Percentiles rank a stretch among this genome's conserved stretches.
These are phyloP conservation scores for Fusarium graminum DNA, from an alignment of 2,329 filamentous ascomycete species.

Conservation along the genomic window DNA sequence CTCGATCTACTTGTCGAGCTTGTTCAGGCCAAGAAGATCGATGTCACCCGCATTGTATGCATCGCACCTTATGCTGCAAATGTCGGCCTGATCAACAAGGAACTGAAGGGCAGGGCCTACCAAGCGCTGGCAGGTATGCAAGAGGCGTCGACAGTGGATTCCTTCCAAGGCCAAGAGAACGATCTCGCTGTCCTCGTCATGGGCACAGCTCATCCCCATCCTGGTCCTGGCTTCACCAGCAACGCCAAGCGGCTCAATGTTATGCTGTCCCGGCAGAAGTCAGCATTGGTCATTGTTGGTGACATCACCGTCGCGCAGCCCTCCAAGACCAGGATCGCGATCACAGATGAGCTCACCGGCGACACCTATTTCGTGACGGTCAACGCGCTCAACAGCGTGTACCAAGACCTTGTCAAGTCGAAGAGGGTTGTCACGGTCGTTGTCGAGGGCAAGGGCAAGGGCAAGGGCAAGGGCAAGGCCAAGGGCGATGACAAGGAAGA, in stretches of 20 bases:
- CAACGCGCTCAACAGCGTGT: neutral
- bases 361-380: neutral
- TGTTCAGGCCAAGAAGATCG: conserved; percentile 9
- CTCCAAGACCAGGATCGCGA: too few relatives aligned
- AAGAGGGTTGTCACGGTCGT: too few relatives aligned
- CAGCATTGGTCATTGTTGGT: conserved; percentile 38
- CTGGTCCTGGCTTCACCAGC: conserved; percentile 37
- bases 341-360: neutral
- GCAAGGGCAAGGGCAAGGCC: too few relatives aligned
- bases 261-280: conserved; percentile 35
- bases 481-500: too few relatives aligned
- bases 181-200: conserved; percentile 44
- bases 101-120: conserved; percentile 11
- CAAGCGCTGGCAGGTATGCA: conserved; percentile 27
- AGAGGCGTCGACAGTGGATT: conserved; percentile 31
- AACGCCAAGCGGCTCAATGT: conserved; percentile 39
- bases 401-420: neutral
- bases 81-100: conserved; percentile 19
- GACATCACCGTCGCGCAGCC: conserved; percentile 35
- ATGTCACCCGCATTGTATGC: conserved; percentile 20
- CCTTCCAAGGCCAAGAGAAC: conserved; percentile 45
- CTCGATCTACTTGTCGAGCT: conserved; percentile 33
- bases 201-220: conserved; percentile 13
- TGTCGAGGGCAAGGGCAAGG: too few relatives aligned
- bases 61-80: conserved; percentile 40